Conservation (phyloP, 1,284 basidiomycete genomes). For the Pseudozyma hubeiensis region DNA sequence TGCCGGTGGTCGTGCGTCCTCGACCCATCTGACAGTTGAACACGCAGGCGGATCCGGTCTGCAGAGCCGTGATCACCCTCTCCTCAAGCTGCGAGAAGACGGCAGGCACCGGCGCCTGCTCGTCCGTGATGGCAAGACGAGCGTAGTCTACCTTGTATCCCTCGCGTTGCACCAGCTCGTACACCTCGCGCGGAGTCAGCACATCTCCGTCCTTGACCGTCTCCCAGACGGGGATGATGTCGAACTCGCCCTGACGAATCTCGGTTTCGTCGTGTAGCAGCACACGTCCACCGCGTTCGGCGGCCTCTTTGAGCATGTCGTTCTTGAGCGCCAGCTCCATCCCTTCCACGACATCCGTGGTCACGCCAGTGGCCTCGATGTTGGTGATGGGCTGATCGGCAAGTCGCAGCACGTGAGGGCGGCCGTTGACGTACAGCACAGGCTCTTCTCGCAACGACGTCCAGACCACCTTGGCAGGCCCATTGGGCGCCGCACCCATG, state of each 20-base stretch:
- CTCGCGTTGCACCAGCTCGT: conserved; percentile 63
- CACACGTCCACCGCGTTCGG: conserved; percentile 80
- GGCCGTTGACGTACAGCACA: conserved; percentile 74
- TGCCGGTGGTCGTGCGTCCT: conserved; percentile 66
- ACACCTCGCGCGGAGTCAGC: conserved; percentile 85
- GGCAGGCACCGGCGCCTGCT: conserved; percentile 67
- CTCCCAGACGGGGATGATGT: conserved; percentile 78
- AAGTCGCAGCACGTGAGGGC: conserved; percentile 85
- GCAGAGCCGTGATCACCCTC: conserved; percentile 60
- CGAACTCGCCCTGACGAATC: conserved; percentile 88
- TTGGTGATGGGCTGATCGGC: conserved; percentile 74
- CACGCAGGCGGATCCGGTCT: conserved; percentile 54
- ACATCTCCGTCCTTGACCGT: conserved; percentile 85
- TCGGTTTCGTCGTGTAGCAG: conserved; percentile 93
- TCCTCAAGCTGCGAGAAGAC: conserved; percentile 66
- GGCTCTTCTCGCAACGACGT: conserved; percentile 67
- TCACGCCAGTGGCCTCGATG: conserved; percentile 82
- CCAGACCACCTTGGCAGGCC: conserved; percentile 59
- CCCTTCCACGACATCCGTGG: conserved; percentile 87
- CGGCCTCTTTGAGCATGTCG: conserved; percentile 86
- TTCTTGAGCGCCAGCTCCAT: conserved; percentile 92
- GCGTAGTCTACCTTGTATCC: conserved; percentile 67
- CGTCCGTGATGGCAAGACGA: conserved; percentile 67
- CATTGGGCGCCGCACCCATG: conserved; percentile 62
- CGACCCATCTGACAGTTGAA: conserved; percentile 69